Evolutionary conservation across 2,329 filamentous ascomycete species (phyloP), one percentile per base, ranked within the genome.

Genomic region (Trichoderma atroviride): DNA sequence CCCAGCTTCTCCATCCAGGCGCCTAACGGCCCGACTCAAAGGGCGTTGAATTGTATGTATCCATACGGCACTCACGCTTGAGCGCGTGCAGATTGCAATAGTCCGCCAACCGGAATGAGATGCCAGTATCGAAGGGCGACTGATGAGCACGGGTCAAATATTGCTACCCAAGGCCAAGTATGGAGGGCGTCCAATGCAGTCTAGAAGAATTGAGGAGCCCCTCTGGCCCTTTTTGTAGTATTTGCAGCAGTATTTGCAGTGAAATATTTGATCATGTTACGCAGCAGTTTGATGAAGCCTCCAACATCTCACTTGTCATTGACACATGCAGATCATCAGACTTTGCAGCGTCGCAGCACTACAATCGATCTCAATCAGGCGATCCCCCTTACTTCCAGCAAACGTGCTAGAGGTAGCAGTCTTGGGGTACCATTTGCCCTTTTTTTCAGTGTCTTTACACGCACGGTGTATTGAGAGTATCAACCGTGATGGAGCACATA

Each of bases 321-420:
- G 19, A 14, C 2, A 19, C 9, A 14, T n/a, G 40, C 61, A 33
- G 31, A 40, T 40, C 60, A 63, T 63, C 60, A n/a, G 60, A 63
- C 61, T 22, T 9, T 5, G 10, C 61, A 56, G 61, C 61, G 61
- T 64, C 24, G 50, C 33, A 64, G 61, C 50, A 64, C 61, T 56
- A 40, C 50, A 37, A 31, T 64, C 61, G 61, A 64, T 64, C 50
- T 43, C 29, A 29, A 43, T 43, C 50, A 64, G 53, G 24, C 50
- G 50, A 64, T 47, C n/a, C 60, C 47, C 60, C 60, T 63, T 63
- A 33, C 60, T 22, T 63, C 33, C 47, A 63, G 60, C 60, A 50
- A 61, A 50, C 29, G 58, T 60, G 58, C 47, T 22, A 29, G n/a
- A 50, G 60, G 60, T 63, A 53, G 22, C 47, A 50, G 53, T 53